A percentile compares a stretch with the other conserved stretches of the same genome.
Conservation (phyloP, 306 rosid species). For the Quillaja saponaria region DNA sequence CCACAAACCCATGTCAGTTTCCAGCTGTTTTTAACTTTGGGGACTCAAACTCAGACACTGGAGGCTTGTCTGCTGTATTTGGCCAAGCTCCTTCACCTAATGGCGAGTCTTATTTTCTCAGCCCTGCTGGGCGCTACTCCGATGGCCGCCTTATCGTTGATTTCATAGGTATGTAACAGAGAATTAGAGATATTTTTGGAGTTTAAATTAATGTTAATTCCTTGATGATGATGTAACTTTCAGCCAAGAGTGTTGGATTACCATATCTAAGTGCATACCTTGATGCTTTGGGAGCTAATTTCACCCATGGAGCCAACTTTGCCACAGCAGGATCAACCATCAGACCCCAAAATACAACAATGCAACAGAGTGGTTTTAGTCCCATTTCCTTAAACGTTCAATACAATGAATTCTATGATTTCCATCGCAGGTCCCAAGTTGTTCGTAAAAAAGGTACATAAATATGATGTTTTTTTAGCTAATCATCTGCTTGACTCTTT, state of each 20-base stretch:
- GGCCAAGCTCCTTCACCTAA: conserved; percentile 65
- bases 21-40: conserved; percentile 62
- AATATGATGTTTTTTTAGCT: too few species aligned
- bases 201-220: too few species aligned
- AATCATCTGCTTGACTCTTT: too few species aligned
- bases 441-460: conserved; percentile 48
- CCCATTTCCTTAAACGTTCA: conserved; percentile 78
- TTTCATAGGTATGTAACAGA: conserved; percentile 53
- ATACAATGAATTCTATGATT: conserved; percentile 60
- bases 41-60: conserved; percentile 66
- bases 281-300: conserved; percentile 74
- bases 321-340: conserved; percentile 92
- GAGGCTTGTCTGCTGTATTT: conserved; percentile 56
- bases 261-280: conserved; percentile 70
- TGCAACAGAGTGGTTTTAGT: conserved; percentile 61
- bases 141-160: conserved; percentile 65
- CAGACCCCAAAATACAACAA: conserved; percentile 71
- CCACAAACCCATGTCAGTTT: conserved; percentile 23
- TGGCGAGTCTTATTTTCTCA: conserved; percentile 51
- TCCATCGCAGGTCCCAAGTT: conserved; percentile 50
- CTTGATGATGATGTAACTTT: too few species aligned
- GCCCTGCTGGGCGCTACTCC: conserved; percentile 53
- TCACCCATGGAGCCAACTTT: conserved; percentile 72
- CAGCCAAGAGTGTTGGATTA: conserved; percentile 52
- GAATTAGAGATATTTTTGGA: too few species aligned